Evolutionary conservation across 306 rosid genomes (phyloP).

Genomic region (Cucumis cinereus): DNA sequence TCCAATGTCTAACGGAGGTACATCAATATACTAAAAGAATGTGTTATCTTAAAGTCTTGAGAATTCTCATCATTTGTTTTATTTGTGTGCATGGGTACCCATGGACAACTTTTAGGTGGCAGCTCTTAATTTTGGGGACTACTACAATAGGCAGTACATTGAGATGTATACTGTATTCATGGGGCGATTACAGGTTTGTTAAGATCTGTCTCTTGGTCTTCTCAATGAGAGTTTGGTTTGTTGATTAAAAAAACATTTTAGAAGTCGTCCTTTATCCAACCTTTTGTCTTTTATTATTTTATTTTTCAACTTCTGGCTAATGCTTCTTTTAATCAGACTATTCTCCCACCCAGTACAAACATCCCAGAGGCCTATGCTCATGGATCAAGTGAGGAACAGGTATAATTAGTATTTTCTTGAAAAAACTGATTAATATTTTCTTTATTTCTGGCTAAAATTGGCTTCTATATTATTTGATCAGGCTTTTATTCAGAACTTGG

Average conservation of each 20-base stretch:
- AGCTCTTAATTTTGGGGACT: slow-evolving; percentile 65
- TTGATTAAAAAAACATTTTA: not conserved
- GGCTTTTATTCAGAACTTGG: slow-evolving; percentile 94
- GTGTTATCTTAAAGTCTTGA: not conserved
- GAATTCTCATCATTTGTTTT: not conserved
- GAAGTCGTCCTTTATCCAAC: not conserved
- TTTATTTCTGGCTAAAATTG: not conserved
- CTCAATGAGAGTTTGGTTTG: not conserved
- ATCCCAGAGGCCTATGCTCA: slow-evolving; percentile 81
- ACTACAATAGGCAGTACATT: slow-evolving; percentile 62
- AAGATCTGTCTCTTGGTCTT: not conserved
- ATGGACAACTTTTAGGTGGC: slow-evolving; percentile 55
- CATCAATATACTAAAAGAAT: not conserved
- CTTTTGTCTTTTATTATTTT: not conserved
- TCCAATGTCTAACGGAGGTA: slow-evolving; percentile 95
- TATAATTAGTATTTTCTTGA: slow-evolving; percentile 7
- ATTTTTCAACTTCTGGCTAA: not conserved
- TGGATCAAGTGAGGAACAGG: slow-evolving; percentile 90
- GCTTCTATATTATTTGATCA: slow-evolving; percentile 15
- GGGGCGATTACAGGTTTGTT: slow-evolving; percentile 81
- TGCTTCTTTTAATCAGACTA: slow-evolving; percentile 25
- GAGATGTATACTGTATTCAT: slow-evolving; percentile 84
- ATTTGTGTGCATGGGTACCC: not conserved
- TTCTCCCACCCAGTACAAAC: slow-evolving; percentile 72
- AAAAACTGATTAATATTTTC: not conserved